A percentile compares a stretch with the other conserved stretches of the same genome.
Conservation (phyloP, 1,284 basidiomycete genomes). For the Omphalotus olearius region DNA sequence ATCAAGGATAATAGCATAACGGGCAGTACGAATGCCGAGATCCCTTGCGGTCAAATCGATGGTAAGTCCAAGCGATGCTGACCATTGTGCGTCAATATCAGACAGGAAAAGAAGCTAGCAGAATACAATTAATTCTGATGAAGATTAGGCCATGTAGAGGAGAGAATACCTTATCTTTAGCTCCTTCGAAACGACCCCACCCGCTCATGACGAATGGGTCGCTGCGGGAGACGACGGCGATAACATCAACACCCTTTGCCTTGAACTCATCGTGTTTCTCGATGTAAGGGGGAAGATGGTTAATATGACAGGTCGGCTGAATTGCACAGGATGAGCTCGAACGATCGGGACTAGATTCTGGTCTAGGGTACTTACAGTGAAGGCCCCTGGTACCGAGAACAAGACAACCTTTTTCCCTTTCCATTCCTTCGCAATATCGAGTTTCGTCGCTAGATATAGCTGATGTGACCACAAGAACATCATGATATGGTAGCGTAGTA, state of each 20-base stretch:
- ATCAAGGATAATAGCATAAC: constrained; percentile 71
- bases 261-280: constrained; percentile 65
- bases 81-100: constrained; percentile 65
- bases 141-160: background rate
- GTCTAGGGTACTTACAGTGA: constrained; percentile 51
- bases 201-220: constrained; percentile 79
- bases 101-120: constrained; percentile 61
- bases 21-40: constrained; percentile 62
- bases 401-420: constrained; percentile 83
- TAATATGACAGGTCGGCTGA: constrained; percentile 70
- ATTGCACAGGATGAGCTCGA: background rate
- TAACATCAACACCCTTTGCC: constrained; percentile 67
- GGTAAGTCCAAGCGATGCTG: constrained; percentile 55
- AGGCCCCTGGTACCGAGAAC: constrained; percentile 76
- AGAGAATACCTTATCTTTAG: constrained; percentile 60
- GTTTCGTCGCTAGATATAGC: constrained; percentile 36
- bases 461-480: background rate
- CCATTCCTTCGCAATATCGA: constrained; percentile 59
- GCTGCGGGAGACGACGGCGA: constrained; percentile 70
- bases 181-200: constrained; percentile 65
- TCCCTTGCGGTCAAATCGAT: constrained; percentile 53
- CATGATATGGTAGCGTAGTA: constrained; percentile 1
- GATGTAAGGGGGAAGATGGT: constrained; percentile 72
- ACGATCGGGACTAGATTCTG: constrained; percentile 2
- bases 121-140: background rate